Evolutionary conservation across 108 stramenopile species (phyloP), one percentile per base, ranked within the genome.

Genomic region (Cyclostephanos tholiformis): DNA sequence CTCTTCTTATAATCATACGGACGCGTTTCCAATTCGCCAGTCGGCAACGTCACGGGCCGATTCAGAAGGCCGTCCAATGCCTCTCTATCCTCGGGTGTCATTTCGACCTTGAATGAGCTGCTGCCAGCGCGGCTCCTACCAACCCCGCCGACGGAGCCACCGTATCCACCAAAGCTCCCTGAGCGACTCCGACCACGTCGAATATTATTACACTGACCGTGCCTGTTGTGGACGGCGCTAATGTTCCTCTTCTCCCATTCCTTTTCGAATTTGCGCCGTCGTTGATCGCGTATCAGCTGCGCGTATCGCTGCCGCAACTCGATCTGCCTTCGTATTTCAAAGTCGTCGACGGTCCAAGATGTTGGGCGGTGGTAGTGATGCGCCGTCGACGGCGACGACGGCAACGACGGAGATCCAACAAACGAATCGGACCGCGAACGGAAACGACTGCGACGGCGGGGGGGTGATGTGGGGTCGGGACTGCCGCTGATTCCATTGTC

Each of bases 1-100:
- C 63, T 63, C 49, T 78, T 82, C 61, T 81, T 82, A 72, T 91
- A 93, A 79, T 93, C 92, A 82, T 83, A 91, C 62, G 89, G 92
- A 17, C 92, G 83, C 6, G 88, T 91, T 80, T 93, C 92, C 62
- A 87, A 83, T 11, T 68, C 63, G 19, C 68, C 59, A 10, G 36
- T 27, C 4, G 87, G 87, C 46, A 66, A 32, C 19, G 65, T 39
- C 6, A 74, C 63, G n/a, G 76, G 74, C 43, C 38, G n/a, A n/a
- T 51, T 56, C 52, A 83, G 56, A 20, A 83, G 22, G 4, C 30
- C 55, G 52, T 79, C 66, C 75, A 72, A 43, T 25, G 71, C 72
- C 35, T 79, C 73, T 63, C 65, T 72, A 5, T 82, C 83, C 41
- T 62, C 76, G 11, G 70, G 30, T 30, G 65, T 64, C 65, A 75